Base-by-base conservation (phyloP, 2,329 filamentous ascomycete genomes). In the Harringtonia aguacate region DNA sequence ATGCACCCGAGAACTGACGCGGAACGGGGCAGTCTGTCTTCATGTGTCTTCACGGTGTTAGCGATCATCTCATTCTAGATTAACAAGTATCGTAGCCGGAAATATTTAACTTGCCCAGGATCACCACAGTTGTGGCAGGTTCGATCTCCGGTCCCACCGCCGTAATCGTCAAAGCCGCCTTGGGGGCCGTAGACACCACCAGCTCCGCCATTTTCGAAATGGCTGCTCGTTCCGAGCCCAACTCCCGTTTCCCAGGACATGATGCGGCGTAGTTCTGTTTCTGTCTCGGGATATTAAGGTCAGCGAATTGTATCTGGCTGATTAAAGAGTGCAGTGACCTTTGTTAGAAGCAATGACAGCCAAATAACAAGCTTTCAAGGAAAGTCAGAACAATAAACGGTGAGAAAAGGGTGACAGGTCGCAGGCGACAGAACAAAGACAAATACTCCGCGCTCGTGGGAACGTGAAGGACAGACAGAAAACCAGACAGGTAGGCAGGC, bases 61-160 rank as follows among this genome's bases (percentile, higher is more conserved):
- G 30, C 13, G 4, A 13, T n/a, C 30, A 31, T 31, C 30, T 27
- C 24, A 27, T 10, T 27, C 28, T 28, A 41, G 22, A 28, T 30
- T 36, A 36, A 37, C 6, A 27, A 20, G 13, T 22, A 36, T 10
- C 9, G 36, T 22, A 55, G 24, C 24, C 24, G 10, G 24, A 27
- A 10, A 27, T 10, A 27, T n/a, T n/a, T n/a, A n/a, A n/a, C 62
- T 52, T 57, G 68, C 67, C 68, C 73, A 28, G 62, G 53, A 52
- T 79, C 60, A 42, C 74, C 73, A 50, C 77, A 81, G 59, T 79
- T 80, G 68, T 62, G 79, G 63, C 76, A 80, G 36, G 64, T 66
- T 20, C 69, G 64, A 56, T 64, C 55, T 61, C 58, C 62, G 28
- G 51, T 59, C 20, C 36, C 47, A 15, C 40, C 46, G 30, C 42